phyloP scores from a whole-genome alignment of 1,284 basidiomycete species.

The Blastosporella zonata region DNA sequence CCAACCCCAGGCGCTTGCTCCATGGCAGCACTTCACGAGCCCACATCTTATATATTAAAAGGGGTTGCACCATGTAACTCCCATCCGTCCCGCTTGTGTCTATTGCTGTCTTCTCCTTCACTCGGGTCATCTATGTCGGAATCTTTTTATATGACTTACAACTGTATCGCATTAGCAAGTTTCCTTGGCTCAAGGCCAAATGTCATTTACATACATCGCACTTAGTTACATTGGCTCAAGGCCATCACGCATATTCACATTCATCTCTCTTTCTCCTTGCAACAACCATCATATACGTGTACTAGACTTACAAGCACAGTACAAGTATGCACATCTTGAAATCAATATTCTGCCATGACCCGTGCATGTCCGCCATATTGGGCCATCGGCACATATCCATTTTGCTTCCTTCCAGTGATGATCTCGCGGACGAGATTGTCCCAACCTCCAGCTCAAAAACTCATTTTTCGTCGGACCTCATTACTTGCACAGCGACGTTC shows the following conservation, averaged over 20 bases:
- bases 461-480: neutral
- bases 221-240: conserved; percentile 20
- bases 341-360: neutral
- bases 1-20: conserved; percentile 7
- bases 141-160: conserved; percentile 23
- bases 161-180: conserved; percentile 26
- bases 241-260: conserved; percentile 14
- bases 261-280: conserved; percentile 4
- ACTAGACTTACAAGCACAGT: neutral
- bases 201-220: conserved; percentile 15
- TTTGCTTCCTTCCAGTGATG: neutral
- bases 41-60: conserved; percentile 4
- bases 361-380: neutral
- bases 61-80: conserved; percentile 2
- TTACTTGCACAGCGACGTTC: neutral
- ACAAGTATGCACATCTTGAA: conserved; percentile 1
- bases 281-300: conserved; percentile 2
- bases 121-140: conserved; percentile 27
- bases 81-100: conserved; percentile 10
- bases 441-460: neutral
- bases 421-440: neutral
- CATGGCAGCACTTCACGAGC: neutral
- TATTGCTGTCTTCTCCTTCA: conserved; percentile 12
- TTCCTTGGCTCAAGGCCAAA: conserved; percentile 27
- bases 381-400: too few species aligned